Percentiles rank a stretch among this genome's conserved stretches.
phyloP scores from a whole-genome alignment of 1,284 basidiomycete genomes.

The Amylostereum areolatum region DNA sequence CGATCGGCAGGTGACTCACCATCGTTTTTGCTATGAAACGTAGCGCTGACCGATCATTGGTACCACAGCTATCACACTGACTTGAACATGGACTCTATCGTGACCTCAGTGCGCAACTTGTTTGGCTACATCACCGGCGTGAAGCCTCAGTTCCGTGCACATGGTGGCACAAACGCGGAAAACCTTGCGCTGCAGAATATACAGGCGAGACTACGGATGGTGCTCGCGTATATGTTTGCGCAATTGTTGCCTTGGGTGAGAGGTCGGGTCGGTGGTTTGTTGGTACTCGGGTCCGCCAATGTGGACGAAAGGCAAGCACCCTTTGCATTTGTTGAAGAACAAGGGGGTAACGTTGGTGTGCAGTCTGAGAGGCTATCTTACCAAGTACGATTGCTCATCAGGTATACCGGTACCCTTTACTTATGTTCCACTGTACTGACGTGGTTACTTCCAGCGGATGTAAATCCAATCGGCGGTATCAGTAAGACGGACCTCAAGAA shows the following conservation, averaged over 20 bases:
- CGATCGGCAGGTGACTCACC: conserved; percentile 75
- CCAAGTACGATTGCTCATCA: conserved; percentile 94
- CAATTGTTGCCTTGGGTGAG: conserved; percentile 93
- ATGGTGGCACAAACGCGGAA: conserved; percentile 85
- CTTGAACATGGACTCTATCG: conserved; percentile 93
- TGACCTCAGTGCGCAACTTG: conserved; percentile 77
- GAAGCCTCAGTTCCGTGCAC: conserved; percentile 81
- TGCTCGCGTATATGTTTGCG: conserved; percentile 95
- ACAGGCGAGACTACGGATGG: conserved; percentile 94
- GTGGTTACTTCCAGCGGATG: conserved; percentile 60
- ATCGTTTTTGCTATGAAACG: neutral
- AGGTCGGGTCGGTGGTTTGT: conserved; percentile 78
- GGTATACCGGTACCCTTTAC: conserved; percentile 35
- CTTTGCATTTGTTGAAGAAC: neutral
- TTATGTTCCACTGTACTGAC: neutral
- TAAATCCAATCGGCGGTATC: conserved; percentile 98
- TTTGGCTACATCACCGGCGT: conserved; percentile 82
- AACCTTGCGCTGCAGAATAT: conserved; percentile 98
- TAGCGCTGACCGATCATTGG: neutral
- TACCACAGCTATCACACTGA: conserved; percentile 81
- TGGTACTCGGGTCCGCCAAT: conserved; percentile 95
- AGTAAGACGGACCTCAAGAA: conserved; percentile 97
- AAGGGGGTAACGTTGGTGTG: neutral
- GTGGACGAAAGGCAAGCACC: conserved; percentile 84
- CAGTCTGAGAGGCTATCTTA: conserved; percentile 92